Percentiles rank a stretch among this genome's conserved stretches.
These are phyloP conservation scores for Atkinsonella hypoxylon DNA, from an alignment of 2,329 filamentous ascomycete genomes.

Conservation along the genomic window DNA sequence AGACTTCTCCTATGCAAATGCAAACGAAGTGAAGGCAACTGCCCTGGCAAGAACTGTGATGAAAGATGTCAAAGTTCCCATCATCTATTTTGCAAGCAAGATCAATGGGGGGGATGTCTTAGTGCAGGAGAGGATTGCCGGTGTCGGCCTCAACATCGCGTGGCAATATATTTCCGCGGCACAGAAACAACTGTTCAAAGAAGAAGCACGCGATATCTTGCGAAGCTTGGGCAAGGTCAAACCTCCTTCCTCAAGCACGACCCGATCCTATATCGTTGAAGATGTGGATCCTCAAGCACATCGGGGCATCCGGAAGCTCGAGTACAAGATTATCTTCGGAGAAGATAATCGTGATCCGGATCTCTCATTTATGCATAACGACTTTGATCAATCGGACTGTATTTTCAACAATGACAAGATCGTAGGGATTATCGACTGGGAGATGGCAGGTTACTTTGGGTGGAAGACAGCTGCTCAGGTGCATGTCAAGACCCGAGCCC, in stretches of 20 bases:
- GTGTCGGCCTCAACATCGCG: constrained; percentile 23
- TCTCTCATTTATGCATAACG: constrained; percentile 26
- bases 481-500: too few relatives aligned
- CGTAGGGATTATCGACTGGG: too few relatives aligned
- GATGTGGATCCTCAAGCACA: background rate
- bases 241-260: background rate
- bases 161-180: constrained; percentile 22
- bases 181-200: constrained; percentile 4
- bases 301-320: constrained; percentile 18
- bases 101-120: constrained; percentile 24
- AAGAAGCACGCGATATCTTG: constrained; percentile 1
- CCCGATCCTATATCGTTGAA: background rate
- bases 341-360: constrained; percentile 13
- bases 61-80: constrained; percentile 19
- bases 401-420: constrained; percentile 27
- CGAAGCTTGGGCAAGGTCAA: background rate
- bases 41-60: constrained; percentile 18
- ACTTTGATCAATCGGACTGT: constrained; percentile 23
- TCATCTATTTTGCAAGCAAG: constrained; percentile 27
- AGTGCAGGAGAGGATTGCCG: constrained; percentile 26
- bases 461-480: too few relatives aligned
- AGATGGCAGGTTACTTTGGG: too few relatives aligned
- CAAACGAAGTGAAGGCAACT: constrained; percentile 26
- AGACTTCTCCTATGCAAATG: constrained; percentile 28
- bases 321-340: constrained; percentile 22